Conservation (phyloP, 2,329 filamentous ascomycete species). For the Tolypocladium amazonense region DNA sequence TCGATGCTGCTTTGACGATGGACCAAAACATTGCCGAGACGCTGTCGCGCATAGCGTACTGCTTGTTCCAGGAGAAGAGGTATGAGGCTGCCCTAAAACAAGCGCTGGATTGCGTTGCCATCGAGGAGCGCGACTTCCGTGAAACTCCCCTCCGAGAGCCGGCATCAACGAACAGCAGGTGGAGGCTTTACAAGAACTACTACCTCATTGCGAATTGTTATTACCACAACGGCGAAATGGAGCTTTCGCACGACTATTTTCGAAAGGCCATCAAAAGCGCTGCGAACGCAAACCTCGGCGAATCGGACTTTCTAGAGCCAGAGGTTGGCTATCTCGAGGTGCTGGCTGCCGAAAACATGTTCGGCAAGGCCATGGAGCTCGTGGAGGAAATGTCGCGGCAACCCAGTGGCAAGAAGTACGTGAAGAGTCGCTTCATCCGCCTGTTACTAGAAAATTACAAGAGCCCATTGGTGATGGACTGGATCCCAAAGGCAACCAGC, state of each 20-base stretch:
- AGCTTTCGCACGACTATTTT: slow-evolving; percentile 23
- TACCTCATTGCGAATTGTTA: slow-evolving; percentile 26
- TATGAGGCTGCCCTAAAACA: slow-evolving; percentile 23
- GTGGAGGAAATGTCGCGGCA: slow-evolving; percentile 20
- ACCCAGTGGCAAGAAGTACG: slow-evolving; percentile 11
- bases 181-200: slow-evolving; percentile 30
- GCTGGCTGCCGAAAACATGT: slow-evolving; percentile 24
- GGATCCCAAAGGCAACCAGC: slow-evolving; percentile 29
- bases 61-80: slow-evolving; percentile 23
- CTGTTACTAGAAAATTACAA: slow-evolving; percentile 24
- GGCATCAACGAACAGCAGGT: slow-evolving; percentile 18
- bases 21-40: slow-evolving; percentile 28
- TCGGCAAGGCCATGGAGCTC: slow-evolving; percentile 22
- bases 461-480: slow-evolving; percentile 23
- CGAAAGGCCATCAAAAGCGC: slow-evolving; percentile 22
- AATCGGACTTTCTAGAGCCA: slow-evolving; percentile 24
- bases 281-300: slow-evolving; percentile 12
- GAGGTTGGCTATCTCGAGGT: slow-evolving; percentile 25
- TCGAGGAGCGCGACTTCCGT: slow-evolving; percentile 19
- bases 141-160: slow-evolving; percentile 12
- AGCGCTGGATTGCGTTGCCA: slow-evolving; percentile 23
- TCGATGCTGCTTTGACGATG: slow-evolving; percentile 22
- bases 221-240: slow-evolving; percentile 18
- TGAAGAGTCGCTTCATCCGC: slow-evolving; percentile 19
- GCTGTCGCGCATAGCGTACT: slow-evolving; percentile 28